A percentile compares a stretch with the other conserved stretches of the same genome.
phyloP scores from a whole-genome alignment of 805 yeast species.

The Blastobotrys peoriensis region DNA sequence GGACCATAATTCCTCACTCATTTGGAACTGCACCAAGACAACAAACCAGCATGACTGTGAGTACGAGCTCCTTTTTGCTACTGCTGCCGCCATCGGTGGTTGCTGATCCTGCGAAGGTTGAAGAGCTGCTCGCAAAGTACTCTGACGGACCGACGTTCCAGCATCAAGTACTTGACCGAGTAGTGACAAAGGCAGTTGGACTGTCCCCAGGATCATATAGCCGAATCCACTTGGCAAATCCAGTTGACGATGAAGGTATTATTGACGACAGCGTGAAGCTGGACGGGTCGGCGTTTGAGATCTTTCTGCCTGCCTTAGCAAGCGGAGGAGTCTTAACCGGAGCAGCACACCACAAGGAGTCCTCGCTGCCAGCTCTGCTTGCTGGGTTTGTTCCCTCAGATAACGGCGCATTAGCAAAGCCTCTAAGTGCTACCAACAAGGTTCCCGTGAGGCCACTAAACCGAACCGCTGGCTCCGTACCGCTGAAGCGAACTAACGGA shows the following conservation, averaged over 20 bases:
- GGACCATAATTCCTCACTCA: too few relatives aligned
- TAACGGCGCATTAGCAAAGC: constrained; percentile 11
- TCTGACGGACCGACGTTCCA: constrained; percentile 8
- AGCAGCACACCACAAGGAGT: constrained; percentile 18
- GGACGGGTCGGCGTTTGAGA: constrained; percentile 22
- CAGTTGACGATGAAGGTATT: constrained; percentile 15
- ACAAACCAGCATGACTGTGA: constrained; percentile 8
- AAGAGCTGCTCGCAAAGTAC: constrained; percentile 12
- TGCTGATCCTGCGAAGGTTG: constrained; percentile 18
- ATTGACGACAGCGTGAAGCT: constrained; percentile 17
- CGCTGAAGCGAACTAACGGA: constrained; percentile 1
- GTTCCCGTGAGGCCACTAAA: constrained; percentile 3
- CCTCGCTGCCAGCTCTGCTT: constrained; percentile 8
- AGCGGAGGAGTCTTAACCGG: constrained; percentile 31
- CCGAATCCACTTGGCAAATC: constrained; percentile 24
- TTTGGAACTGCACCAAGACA: too few relatives aligned
- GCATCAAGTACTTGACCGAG: constrained; percentile 35
- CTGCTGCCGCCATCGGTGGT: constrained; percentile 15
- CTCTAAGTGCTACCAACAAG: constrained; percentile 10
- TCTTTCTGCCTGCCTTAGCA: constrained; percentile 24
- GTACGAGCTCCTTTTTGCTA: background rate
- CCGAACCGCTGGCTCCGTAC: constrained; percentile 10
- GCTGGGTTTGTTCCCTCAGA: constrained; percentile 32
- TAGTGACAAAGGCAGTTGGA: constrained; percentile 27
- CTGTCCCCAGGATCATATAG: constrained; percentile 26